A percentile compares a stretch with the other conserved stretches of the same genome.
phyloP scores from a whole-genome alignment of 1,284 basidiomycete genomes.

The Lentinula novae-zelandiae region DNA sequence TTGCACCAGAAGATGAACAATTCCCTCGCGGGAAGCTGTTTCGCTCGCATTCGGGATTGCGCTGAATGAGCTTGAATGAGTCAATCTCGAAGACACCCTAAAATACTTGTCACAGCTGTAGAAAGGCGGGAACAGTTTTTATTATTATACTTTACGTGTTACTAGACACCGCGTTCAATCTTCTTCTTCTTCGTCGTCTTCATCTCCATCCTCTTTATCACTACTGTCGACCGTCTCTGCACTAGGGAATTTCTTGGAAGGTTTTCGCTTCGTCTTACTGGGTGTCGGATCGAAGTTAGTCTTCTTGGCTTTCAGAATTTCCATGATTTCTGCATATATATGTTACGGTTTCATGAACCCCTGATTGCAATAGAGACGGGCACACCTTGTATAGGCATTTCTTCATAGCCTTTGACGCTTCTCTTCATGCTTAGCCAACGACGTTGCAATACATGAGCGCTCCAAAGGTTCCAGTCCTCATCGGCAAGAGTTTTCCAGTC shows the following conservation, averaged over 20 bases:
- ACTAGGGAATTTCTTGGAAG: conserved; percentile 42
- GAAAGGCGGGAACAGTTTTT: too few species aligned
- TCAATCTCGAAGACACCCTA: too few species aligned
- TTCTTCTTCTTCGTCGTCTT: neutral
- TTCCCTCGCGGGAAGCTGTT: too few species aligned
- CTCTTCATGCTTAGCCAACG: conserved; percentile 77
- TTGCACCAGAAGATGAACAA: too few species aligned
- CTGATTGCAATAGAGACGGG: conserved; percentile 16
- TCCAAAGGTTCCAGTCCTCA: conserved; percentile 79
- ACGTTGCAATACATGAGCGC: conserved; percentile 69
- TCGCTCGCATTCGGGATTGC: too few species aligned
- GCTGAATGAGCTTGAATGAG: too few species aligned
- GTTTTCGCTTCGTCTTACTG: conserved; percentile 27
- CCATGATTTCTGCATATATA: conserved; percentile 62
- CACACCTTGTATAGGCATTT: conserved; percentile 72
- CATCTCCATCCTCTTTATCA: conserved; percentile 13
- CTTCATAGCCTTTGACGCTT: conserved; percentile 67
- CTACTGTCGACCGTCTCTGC: conserved; percentile 42
- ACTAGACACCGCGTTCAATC: neutral
- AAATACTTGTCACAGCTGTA: too few species aligned
- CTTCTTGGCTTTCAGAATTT: conserved; percentile 71
- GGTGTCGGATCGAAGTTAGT: conserved; percentile 45
- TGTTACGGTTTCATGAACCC: neutral
- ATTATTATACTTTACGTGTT: too few species aligned
- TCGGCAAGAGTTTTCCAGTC: conserved; percentile 77